Evolutionary conservation across 2,329 filamentous ascomycete genomes (phyloP).

Genomic region (Trichophyton benhamiae): DNA sequence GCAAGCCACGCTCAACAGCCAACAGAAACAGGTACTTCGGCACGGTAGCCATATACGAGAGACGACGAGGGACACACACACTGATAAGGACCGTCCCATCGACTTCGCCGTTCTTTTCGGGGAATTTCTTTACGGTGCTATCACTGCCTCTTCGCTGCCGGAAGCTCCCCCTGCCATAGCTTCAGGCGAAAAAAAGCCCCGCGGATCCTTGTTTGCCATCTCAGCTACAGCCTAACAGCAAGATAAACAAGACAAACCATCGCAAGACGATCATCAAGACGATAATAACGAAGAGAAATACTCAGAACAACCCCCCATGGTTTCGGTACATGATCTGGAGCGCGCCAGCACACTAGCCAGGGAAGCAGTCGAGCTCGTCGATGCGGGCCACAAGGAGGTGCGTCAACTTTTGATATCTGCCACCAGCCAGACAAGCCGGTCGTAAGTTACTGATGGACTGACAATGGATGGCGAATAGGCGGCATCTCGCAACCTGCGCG

Average conservation of each 20-base stretch:
- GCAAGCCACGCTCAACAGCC: not conserved
- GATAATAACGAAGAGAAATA: not conserved
- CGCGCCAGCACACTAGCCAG: conserved; percentile 35
- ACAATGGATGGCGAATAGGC: conserved; percentile 23
- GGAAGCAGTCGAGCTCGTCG: conserved; percentile 36
- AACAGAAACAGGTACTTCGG: not conserved
- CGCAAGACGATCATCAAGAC: too few species aligned
- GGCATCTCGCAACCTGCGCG: conserved; percentile 37
- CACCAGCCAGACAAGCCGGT: too few species aligned
- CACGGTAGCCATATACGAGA: not conserved
- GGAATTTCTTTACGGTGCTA: not conserved
- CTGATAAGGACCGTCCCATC: not conserved
- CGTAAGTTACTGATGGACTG: too few species aligned
- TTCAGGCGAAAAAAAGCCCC: not conserved
- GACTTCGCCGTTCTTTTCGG: not conserved
- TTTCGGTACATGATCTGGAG: conserved; percentile 32
- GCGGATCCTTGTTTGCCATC: not conserved
- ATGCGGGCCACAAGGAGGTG: conserved; percentile 37
- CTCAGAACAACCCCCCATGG: conserved; percentile 26
- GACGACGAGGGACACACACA: too few species aligned
- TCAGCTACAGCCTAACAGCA: not conserved
- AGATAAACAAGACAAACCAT: not conserved
- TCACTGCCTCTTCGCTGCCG: not conserved
- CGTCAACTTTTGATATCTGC: not conserved
- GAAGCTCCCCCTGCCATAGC: not conserved